Evolutionary conservation across 805 yeast genomes (phyloP).

Genomic region (Candida maris): DNA sequence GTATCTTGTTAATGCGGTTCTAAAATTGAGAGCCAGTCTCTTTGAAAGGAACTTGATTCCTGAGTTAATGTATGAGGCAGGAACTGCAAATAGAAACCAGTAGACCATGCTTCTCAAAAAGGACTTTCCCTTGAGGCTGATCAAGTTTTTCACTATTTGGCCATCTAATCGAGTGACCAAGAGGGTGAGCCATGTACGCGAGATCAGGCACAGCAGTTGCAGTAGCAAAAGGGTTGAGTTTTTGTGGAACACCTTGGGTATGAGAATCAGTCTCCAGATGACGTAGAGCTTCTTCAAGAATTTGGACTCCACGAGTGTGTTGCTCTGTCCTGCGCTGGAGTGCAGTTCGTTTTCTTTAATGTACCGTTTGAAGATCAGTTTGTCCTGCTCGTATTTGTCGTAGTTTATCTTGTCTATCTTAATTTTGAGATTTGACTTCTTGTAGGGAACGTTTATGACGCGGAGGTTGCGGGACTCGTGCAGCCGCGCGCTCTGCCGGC

Average conservation of each 20-base stretch:
- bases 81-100: conserved; percentile 89
- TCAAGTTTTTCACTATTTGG: conserved; percentile 83
- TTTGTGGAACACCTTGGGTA: conserved; percentile 69
- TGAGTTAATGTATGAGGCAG: conserved; percentile 89
- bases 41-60: conserved; percentile 79
- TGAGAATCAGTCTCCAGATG: conserved; percentile 67
- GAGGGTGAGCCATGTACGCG: conserved; percentile 84
- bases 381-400: conserved; percentile 54
- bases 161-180: conserved; percentile 89
- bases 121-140: conserved; percentile 71
- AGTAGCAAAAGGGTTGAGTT: conserved; percentile 62
- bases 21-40: conserved; percentile 74
- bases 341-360: conserved; percentile 27
- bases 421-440: conserved; percentile 37
- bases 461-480: conserved; percentile 31
- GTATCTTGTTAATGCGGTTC: conserved; percentile 79
- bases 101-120: conserved; percentile 74
- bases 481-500: conserved; percentile 4
- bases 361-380: conserved; percentile 48
- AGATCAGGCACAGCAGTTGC: conserved; percentile 69
- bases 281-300: conserved; percentile 71
- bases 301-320: conserved; percentile 42
- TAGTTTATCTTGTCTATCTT: conserved; percentile 44
- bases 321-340: conserved; percentile 1
- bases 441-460: conserved; percentile 46